Evolutionary conservation across 108 stramenopile genomes (phyloP).

Genomic region (Pseudonitzschia delicatissima): DNA sequence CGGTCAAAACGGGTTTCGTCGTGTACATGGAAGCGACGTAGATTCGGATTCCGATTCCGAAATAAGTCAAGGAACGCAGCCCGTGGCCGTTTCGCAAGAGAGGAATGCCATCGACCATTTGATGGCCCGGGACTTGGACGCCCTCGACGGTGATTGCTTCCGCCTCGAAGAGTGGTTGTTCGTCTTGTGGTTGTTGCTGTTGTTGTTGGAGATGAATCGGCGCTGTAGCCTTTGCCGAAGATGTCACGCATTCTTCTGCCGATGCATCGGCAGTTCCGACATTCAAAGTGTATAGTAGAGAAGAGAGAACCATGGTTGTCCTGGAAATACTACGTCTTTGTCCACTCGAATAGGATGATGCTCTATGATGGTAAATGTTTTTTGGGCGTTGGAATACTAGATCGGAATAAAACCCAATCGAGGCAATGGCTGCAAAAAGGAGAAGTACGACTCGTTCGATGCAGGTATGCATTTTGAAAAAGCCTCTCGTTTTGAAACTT

Average conservation of each 20-base stretch:
- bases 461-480: no score
- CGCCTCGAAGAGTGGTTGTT: neutral
- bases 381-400: neutral
- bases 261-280: neutral
- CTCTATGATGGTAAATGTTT: neutral
- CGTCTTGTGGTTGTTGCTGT: neutral
- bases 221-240: neutral
- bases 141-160: conserved; percentile 8
- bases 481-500: no score
- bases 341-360: neutral
- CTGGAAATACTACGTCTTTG: neutral
- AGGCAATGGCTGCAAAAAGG: neutral
- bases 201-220: neutral
- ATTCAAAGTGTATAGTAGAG: neutral
- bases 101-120: conserved; percentile 14
- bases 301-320: neutral
- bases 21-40: conserved; percentile 37
- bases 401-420: neutral
- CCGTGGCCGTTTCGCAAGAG: conserved; percentile 35
- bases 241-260: conserved; percentile 2
- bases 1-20: conserved; percentile 7
- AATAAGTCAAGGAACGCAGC: conserved; percentile 23
- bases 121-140: conserved; percentile 11
- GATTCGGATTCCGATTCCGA: conserved; percentile 26
- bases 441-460: no score